Evolutionary conservation across 78 protist genomes (phyloP), one percentile per base, ranked within the genome.

Genomic region (Dictyostelium capitatum): DNA sequence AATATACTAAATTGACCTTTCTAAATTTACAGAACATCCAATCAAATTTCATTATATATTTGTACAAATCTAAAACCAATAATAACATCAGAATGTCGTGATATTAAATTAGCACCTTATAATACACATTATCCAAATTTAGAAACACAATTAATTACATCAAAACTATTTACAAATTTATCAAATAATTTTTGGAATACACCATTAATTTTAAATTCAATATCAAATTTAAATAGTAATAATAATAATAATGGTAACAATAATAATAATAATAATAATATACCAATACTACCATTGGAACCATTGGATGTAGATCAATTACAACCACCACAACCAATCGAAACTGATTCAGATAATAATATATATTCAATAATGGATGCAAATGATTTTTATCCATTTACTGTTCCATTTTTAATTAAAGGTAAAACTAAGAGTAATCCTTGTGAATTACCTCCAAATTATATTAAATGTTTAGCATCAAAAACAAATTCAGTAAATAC

Each of bases 61-160:
- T 87, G 93, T 87, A 47, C 79, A 48, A 87, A 87, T 78, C 84
- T 77, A 51, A 87, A 77, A 77, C 93, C 93, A 53, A 87, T 78
- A n/a, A 77, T 87, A 10, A 32, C 65, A 15, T 78, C 84, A 50
- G 93, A 87, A 32, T 87, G 93, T 65, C 6, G 8, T 1, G 79
- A 54, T 37, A 77, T 87, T 48, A 56, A 43, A 65, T 20, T 87
- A 4, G 83, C 93, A 32, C 93, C 93, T 12, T 87, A 87, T 70
- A 87, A 87, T n/a, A 87, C 93, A 30, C 93, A 87, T 30, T 87
- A 87, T 43, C 84, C 83, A 65, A 87, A 70, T 17, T 37, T 87
- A n/a, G 93, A 87, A 15, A 11, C 41, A 19, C 93, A 87, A 51
- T 32, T 87, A 9, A 17, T 11, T 11, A 82, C 70, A n/a, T 59